A percentile compares a stretch with the other conserved stretches of the same genome.
Evolutionary conservation across 2,329 filamentous ascomycete species (phyloP).

Genomic region (Colletotrichum sp.): DNA sequence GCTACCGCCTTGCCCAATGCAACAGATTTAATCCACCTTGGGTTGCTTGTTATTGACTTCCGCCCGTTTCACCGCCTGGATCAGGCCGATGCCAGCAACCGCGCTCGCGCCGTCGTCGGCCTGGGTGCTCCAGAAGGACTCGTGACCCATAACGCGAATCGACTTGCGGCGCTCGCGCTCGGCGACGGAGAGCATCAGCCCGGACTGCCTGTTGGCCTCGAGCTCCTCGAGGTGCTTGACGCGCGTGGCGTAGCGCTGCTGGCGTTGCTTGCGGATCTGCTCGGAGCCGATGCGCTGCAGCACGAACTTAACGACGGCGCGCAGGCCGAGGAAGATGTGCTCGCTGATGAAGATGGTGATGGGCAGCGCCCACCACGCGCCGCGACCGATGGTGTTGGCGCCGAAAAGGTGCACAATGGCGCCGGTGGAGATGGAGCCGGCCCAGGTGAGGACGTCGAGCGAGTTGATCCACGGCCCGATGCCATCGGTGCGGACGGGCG

Average conservation of each 20-base stretch:
- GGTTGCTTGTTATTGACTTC: conserved; percentile 11
- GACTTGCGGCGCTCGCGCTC: conserved; percentile 44
- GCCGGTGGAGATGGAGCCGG: conserved; percentile 74
- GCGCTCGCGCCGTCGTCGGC: conserved; percentile 42
- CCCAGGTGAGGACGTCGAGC: conserved; percentile 72
- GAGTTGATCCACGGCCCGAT: conserved; percentile 78
- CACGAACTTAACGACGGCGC: conserved; percentile 41
- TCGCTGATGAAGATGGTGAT: conserved; percentile 76
- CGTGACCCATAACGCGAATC: conserved; percentile 34
- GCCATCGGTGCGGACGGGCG: conserved; percentile 71
- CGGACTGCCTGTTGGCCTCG: conserved; percentile 40
- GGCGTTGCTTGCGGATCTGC: conserved; percentile 43
- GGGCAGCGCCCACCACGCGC: conserved; percentile 70
- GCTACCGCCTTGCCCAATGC: neutral
- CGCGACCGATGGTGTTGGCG: conserved; percentile 54
- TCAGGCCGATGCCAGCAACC: conserved; percentile 36
- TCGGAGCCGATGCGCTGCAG: conserved; percentile 44
- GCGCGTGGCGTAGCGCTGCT: conserved; percentile 41
- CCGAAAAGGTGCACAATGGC: conserved; percentile 79
- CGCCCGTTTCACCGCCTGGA: conserved; percentile 30
- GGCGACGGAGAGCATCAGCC: conserved; percentile 34
- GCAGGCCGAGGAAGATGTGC: conserved; percentile 71
- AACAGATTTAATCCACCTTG: conserved; percentile 1
- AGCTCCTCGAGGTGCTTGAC: conserved; percentile 43
- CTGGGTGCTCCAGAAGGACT: conserved; percentile 48